Conservation (phyloP, 1,139 yeast genomes). For the Blastobotrys niveus region DNA sequence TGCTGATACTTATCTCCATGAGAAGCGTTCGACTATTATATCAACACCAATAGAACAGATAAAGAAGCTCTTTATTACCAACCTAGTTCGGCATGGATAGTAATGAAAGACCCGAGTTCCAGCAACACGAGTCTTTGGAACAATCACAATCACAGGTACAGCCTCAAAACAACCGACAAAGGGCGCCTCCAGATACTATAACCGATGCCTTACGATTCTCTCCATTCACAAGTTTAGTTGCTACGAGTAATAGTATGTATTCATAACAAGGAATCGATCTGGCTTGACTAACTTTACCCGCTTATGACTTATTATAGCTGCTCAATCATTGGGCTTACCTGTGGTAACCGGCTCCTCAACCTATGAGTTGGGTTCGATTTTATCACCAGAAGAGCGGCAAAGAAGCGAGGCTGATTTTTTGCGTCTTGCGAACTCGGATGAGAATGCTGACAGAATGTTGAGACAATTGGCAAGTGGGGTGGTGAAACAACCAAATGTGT, state of each 20-base stretch:
- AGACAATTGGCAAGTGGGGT: not conserved
- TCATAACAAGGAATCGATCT: not conserved
- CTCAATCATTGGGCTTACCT: not conserved
- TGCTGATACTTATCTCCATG: too few species aligned
- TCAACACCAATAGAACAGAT: too few species aligned
- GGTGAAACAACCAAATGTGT: not conserved
- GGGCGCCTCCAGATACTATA: not conserved
- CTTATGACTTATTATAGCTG: not conserved
- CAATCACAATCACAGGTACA: too few species aligned
- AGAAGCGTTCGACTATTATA: too few species aligned
- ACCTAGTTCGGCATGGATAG: too few species aligned
- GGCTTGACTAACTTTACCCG: not conserved
- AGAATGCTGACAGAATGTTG: not conserved
- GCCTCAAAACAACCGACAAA: too few species aligned
- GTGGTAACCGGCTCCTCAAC: not conserved
- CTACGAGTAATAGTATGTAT: conserved; percentile 2
- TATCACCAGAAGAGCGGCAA: not conserved
- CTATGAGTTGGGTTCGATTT: not conserved
- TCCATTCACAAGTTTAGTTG: conserved; percentile 6
- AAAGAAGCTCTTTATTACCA: too few species aligned
- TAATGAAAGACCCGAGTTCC: too few species aligned
- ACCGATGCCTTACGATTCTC: conserved; percentile 4
- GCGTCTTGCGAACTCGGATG: not conserved
- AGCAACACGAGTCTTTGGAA: too few species aligned
- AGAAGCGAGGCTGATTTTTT: not conserved